These are phyloP conservation scores for Pythium apleroticum DNA, from an alignment of 352 stramenopile species.

Conservation along the genomic window DNA sequence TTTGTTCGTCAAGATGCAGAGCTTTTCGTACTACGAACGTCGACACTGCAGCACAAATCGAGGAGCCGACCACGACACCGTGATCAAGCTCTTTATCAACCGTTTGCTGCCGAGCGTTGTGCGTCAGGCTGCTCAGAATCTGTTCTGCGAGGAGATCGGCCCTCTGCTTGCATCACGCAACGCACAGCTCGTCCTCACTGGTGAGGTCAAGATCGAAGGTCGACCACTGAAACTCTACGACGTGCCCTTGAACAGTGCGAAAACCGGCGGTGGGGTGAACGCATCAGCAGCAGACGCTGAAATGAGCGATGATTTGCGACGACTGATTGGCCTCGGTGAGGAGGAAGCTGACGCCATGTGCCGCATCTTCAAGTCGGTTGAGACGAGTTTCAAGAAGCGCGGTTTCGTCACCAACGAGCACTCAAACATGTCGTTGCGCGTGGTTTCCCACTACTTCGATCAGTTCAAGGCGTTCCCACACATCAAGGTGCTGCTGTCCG, in stretches of 20 bases:
- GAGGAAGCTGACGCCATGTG: constrained; percentile 51
- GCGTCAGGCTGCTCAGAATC: constrained; percentile 48
- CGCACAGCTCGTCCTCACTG: constrained; percentile 56
- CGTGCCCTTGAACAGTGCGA: constrained; percentile 35
- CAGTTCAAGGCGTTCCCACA: constrained; percentile 53
- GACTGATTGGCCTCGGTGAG: constrained; percentile 46
- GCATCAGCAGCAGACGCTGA: constrained; percentile 20
- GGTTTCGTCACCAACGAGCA: constrained; percentile 43
- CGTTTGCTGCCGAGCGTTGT: constrained; percentile 64
- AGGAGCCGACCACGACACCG: constrained; percentile 65
- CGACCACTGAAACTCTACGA: constrained; percentile 63
- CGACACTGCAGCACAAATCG: constrained; percentile 53
- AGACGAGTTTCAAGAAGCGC: constrained; percentile 56
- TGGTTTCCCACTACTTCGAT: constrained; percentile 64
- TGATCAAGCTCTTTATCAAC: constrained; percentile 85
- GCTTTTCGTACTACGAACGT: constrained; percentile 73
- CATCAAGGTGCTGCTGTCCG: constrained; percentile 40
- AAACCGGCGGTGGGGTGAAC: neutral
- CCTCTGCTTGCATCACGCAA: constrained; percentile 52
- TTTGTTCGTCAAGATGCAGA: constrained; percentile 65
- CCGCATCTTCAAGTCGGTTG: constrained; percentile 51
- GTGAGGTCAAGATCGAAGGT: constrained; percentile 64
- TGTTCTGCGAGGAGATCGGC: constrained; percentile 66
- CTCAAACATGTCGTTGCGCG: constrained; percentile 56
- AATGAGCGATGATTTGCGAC: constrained; percentile 41